phyloP scores from a whole-genome alignment of 2,329 filamentous ascomycete genomes.

The Botrytis byssoidea region DNA sequence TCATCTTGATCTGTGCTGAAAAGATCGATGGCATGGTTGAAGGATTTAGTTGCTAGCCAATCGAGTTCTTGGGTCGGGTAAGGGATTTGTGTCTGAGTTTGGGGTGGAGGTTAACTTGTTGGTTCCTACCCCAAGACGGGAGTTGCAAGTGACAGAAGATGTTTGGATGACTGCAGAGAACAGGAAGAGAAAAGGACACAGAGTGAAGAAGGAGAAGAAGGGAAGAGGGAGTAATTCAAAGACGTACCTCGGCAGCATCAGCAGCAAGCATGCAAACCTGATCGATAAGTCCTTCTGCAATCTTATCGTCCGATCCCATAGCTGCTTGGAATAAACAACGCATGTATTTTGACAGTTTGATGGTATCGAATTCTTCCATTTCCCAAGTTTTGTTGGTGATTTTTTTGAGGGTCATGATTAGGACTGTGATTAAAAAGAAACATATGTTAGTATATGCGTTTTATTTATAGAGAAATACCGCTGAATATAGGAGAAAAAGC shows the following conservation, averaged over 20 bases:
- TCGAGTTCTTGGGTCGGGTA: slow-evolving; percentile 70
- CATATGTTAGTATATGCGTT: neutral
- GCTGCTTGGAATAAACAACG: slow-evolving; percentile 72
- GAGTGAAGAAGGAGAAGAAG: neutral
- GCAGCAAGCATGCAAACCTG: slow-evolving; percentile 57
- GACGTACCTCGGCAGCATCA: slow-evolving; percentile 48
- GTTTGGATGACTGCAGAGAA: neutral
- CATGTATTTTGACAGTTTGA: slow-evolving; percentile 71
- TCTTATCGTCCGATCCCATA: slow-evolving; percentile 50
- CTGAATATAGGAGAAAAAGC: neutral
- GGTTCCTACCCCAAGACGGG: accelerated
- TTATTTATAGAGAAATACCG: neutral
- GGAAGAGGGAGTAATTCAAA: neutral
- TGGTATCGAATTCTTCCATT: slow-evolving; percentile 54
- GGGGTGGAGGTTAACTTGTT: neutral
- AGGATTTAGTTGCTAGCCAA: slow-evolving; percentile 69
- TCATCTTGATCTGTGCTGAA: slow-evolving; percentile 55
- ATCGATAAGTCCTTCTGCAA: slow-evolving; percentile 61
- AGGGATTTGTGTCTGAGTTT: slow-evolving; percentile 40
- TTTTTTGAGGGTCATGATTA: slow-evolving; percentile 53
- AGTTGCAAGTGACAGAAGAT: neutral
- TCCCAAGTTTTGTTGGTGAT: slow-evolving; percentile 68
- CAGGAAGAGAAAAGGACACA: accelerated
- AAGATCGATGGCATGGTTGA: slow-evolving; percentile 70
- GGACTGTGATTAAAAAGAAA: slow-evolving; percentile 26